phyloP scores from a whole-genome alignment of 257 asterid species.

The Phtheirospermum japonicum region DNA sequence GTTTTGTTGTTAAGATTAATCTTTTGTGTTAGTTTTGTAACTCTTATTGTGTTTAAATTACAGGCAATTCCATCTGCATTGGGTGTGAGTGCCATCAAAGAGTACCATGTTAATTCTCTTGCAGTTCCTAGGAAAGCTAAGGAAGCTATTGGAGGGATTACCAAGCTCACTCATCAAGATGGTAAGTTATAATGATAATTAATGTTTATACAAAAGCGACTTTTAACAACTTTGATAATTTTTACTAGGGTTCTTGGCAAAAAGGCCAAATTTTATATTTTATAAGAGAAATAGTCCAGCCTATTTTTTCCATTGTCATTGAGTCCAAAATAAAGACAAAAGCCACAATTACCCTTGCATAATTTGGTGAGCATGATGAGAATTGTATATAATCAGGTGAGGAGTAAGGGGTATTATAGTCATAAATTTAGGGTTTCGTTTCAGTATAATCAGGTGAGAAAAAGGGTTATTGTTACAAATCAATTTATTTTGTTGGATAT shows the following conservation, averaged over 20 bases:
- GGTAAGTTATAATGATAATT: constrained; percentile 40
- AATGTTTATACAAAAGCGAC: constrained; percentile 16
- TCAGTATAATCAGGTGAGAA: no score
- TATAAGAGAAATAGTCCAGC: no score
- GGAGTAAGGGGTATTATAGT: neutral
- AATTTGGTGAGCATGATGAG: constrained; percentile 37
- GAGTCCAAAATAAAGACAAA: no score
- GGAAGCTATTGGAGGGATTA: constrained; percentile 98
- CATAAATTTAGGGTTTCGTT: no score
- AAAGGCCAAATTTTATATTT: no score
- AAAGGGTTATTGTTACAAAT: no score
- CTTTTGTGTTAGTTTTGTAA: constrained; percentile 6
- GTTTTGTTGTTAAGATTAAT: constrained; percentile 4
- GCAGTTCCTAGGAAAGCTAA: constrained; percentile 99
- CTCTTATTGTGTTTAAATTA: constrained; percentile 23
- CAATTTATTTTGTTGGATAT: no score
- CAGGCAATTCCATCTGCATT: constrained; percentile 92
- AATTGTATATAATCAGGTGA: constrained; percentile 15
- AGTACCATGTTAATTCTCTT: constrained; percentile 94
- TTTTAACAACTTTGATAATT: neutral
- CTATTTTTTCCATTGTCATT: constrained; percentile 34
- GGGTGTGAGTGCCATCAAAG: constrained; percentile 86
- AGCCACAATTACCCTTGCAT: no score
- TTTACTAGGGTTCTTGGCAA: no score
- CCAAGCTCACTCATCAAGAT: constrained; percentile 87